Evolutionary conservation across 2,329 filamentous ascomycete genomes (phyloP), one percentile per base, ranked within the genome.

Genomic region (Aspergillus puulaauensis): DNA sequence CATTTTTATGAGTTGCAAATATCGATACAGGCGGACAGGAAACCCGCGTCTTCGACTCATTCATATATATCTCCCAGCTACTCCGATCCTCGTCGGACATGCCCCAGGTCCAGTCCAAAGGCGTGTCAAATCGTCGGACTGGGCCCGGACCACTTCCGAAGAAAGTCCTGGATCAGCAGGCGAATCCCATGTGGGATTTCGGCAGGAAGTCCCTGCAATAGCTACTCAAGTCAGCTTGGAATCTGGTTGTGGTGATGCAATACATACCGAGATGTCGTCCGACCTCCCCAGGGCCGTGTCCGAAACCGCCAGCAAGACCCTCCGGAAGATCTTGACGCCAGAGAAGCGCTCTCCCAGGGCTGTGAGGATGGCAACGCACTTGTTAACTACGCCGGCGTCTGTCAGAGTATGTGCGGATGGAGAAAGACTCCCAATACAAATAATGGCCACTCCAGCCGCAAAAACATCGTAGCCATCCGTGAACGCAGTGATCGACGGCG

Each of bases 391-490:
- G 6, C 37, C 48, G 5, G 40, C 9, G 8, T 54, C 17, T 31
- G 11, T 12, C 40, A 24, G 6, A 12, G 37, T 46, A 31, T 55
- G 23, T 5, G 41, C 21, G 5, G 7, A 7, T 11, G 6, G 27
- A 31, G 27, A 31, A 0, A 31, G 8, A 31, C 27, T 31, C 27
- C 27, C 27, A 31, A 31, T 52, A 24, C 57, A 62, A 24, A 64
- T 27, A 17, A 60, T 33, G 7, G 58, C 37, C 14, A 62, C 54
- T 2, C 63, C 64, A 9, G 60, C 63, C 2, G 58, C 52, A 44
- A 66, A 66, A 12, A 65, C 58, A 33, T 65, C 63, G 27, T 61
- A 64, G 12, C 58, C 63, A n/a, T 64, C 63, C 19, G 59, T 58
- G 11, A 60, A 61, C 1, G 59, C 44, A 14, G 59, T 58, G 3